Percentiles rank a stretch among this genome's conserved stretches.
Evolutionary conservation across 768 basidiomycete species (phyloP).

Genomic region (Serendipita indica): DNA sequence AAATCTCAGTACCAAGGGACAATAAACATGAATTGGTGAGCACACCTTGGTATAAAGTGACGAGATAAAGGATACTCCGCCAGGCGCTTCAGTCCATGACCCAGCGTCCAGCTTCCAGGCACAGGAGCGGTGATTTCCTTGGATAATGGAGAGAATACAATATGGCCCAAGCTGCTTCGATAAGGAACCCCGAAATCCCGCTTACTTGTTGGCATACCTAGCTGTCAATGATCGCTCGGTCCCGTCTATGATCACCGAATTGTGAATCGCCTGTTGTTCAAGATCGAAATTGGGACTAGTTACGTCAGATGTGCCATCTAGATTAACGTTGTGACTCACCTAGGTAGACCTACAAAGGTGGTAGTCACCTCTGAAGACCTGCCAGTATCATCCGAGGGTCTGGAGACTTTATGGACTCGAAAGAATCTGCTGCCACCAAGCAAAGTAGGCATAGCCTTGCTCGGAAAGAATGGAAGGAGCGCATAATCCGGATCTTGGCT

Average conservation of each 20-base stretch:
- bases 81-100: too few relatives aligned
- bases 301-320: too few relatives aligned
- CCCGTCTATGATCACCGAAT: neutral
- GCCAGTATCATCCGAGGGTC: neutral
- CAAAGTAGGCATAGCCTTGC: neutral
- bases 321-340: too few relatives aligned
- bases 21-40: neutral
- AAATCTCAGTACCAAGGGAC: neutral
- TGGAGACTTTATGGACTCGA: neutral
- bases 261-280: neutral
- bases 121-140: neutral
- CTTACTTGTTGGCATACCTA: neutral
- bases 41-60: constrained; percentile 2
- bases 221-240: neutral
- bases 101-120: neutral
- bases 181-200: too few relatives aligned
- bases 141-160: neutral
- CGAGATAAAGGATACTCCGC: too few relatives aligned
- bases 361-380: too few relatives aligned
- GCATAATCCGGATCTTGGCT: neutral
- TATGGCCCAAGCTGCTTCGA: neutral
- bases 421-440: neutral
- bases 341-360: neutral
- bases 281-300: neutral
- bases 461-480: neutral